Evolutionary conservation across 2,329 filamentous ascomycete genomes (phyloP).

Genomic region (Colletotrichum chrysophilum): DNA sequence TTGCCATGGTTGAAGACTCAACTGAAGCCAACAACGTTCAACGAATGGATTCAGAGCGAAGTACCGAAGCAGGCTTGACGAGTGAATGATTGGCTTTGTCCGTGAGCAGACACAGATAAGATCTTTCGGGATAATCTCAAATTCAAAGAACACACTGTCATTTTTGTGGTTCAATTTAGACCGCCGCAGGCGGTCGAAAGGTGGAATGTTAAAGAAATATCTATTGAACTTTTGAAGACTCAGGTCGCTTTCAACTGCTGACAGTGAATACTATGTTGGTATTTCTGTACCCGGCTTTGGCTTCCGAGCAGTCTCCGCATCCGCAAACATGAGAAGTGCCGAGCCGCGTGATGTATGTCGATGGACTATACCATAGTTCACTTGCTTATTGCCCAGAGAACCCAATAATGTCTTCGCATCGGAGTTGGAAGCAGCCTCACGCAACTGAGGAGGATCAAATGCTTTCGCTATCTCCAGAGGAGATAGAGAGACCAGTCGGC

Average conservation of each 20-base stretch:
- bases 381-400: background rate
- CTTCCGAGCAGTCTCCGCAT: background rate
- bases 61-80: background rate
- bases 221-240: background rate
- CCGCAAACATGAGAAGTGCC: background rate
- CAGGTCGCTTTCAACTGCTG: background rate
- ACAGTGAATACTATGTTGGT: background rate
- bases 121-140: background rate
- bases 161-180: background rate
- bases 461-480: background rate
- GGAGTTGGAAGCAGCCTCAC: background rate
- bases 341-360: background rate
- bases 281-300: background rate
- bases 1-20: background rate
- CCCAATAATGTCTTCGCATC: background rate
- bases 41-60: background rate
- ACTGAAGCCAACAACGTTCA: background rate
- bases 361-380: background rate
- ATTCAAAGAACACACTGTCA: background rate
- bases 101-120: accelerated
- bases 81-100: background rate
- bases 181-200: too few species aligned
- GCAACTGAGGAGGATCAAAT: background rate
- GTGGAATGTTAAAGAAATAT: background rate
- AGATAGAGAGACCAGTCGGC: background rate